phyloP scores from a whole-genome alignment of 2,329 filamentous ascomycete genomes.

The Peltaster fructicola region DNA sequence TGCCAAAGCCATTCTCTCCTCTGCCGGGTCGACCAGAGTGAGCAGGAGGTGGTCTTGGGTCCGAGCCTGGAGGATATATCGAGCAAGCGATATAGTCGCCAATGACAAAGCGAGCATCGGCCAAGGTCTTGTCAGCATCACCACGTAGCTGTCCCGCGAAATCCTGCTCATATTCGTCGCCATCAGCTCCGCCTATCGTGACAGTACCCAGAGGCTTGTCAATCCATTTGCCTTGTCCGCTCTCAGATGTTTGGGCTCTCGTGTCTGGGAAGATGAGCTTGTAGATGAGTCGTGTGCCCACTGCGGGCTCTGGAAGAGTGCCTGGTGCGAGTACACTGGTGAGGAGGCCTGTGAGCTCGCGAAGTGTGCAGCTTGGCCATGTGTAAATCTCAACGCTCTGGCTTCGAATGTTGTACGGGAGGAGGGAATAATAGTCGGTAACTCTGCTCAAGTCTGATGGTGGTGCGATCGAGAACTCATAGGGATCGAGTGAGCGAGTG shows the following conservation, averaged over 20 bases:
- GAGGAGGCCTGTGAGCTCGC: constrained; percentile 64
- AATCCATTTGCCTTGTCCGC: constrained; percentile 44
- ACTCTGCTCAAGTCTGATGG: constrained; percentile 20
- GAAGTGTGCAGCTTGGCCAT: constrained; percentile 64
- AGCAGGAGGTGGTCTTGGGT: constrained; percentile 53
- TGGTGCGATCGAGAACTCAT: constrained; percentile 44
- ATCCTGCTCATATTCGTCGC: constrained; percentile 17
- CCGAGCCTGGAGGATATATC: constrained; percentile 54
- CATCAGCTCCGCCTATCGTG: constrained; percentile 40
- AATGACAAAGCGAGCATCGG: constrained; percentile 64
- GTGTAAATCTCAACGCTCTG: constrained; percentile 58
- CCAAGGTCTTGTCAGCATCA: constrained; percentile 55
- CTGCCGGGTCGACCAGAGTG: constrained; percentile 31
- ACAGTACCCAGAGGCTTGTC: constrained; percentile 71
- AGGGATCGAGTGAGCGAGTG: constrained; percentile 55
- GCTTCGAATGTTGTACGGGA: constrained; percentile 29
- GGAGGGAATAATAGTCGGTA: constrained; percentile 33
- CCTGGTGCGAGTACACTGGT: constrained; percentile 44
- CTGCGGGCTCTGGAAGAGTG: constrained; percentile 52
- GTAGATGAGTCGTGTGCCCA: constrained; percentile 75
- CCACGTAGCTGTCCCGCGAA: constrained; percentile 27
- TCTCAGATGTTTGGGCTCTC: constrained; percentile 24
- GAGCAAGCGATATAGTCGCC: constrained; percentile 79
- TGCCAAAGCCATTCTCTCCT: constrained; percentile 21
- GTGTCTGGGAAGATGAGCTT: constrained; percentile 73